Percentiles rank a stretch among this genome's conserved stretches.
Evolutionary conservation across 176 grass and related monocot species (phyloP).

Genomic region (Bolboschoenus planiculmis): DNA sequence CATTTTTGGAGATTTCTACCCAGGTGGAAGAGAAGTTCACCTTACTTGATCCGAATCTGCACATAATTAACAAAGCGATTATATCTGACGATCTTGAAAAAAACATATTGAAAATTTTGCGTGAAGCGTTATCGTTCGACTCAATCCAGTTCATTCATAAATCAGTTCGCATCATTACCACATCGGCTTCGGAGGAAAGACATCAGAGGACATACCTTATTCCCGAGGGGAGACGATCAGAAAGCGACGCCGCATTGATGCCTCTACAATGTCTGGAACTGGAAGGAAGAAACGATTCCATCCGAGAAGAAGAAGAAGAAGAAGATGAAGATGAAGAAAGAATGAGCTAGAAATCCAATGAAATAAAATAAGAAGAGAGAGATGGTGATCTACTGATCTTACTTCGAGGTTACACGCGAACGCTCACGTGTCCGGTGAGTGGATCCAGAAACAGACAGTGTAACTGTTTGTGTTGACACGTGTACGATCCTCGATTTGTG

Average conservation of each 20-base stretch:
- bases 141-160: background rate
- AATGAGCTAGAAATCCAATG: background rate
- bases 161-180: background rate
- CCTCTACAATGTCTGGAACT: background rate
- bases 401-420: background rate
- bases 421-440: background rate
- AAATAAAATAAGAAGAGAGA: background rate
- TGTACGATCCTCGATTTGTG: background rate
- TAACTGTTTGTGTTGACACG: background rate
- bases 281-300: constrained; percentile 25
- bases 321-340: background rate
- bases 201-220: constrained; percentile 25
- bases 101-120: background rate
- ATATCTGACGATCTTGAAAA: background rate
- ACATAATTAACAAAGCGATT: background rate
- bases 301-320: background rate
- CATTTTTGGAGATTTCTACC: constrained; percentile 38
- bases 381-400: background rate
- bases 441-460: background rate
- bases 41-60: constrained; percentile 38
- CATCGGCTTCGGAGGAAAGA: too few relatives aligned
- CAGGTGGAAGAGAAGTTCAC: constrained; percentile 20
- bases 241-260: background rate
- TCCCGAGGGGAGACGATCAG: background rate
- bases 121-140: background rate